Evolutionary conservation across 2,329 filamentous ascomycete species (phyloP).

Genomic region (Thelonectria discophora): DNA sequence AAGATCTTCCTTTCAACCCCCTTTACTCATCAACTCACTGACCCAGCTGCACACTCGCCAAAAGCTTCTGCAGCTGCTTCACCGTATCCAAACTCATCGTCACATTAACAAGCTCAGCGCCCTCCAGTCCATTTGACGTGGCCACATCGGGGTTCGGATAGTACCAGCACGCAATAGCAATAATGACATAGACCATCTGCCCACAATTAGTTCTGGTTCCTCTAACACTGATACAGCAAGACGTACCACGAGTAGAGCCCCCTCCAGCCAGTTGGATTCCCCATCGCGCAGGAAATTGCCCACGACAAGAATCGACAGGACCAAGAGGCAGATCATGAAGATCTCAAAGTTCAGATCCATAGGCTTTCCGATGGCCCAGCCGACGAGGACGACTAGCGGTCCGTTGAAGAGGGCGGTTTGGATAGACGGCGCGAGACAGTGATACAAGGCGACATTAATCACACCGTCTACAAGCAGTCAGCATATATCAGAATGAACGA

Average conservation of each 20-base stretch:
- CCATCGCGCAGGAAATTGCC: conserved; percentile 79
- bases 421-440: conserved; percentile 77
- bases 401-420: conserved; percentile 81
- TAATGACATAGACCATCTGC: conserved; percentile 53
- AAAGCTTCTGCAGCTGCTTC: conserved; percentile 40
- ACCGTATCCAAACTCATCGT: conserved; percentile 45
- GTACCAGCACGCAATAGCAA: conserved; percentile 56
- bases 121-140: conserved; percentile 45
- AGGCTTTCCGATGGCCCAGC: conserved; percentile 70
- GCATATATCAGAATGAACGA: fast-evolving
- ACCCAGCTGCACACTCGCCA: conserved; percentile 28
- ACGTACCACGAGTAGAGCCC: conserved; percentile 70
- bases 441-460: conserved; percentile 75
- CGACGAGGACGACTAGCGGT: conserved; percentile 75
- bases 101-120: conserved; percentile 39
- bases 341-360: conserved; percentile 80
- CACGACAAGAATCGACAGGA: conserved; percentile 78
- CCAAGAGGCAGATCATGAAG: conserved; percentile 77
- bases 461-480: conserved; percentile 56
- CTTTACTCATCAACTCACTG: conserved; percentile 10
- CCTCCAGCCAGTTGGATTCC: conserved; percentile 81
- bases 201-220: conserved; percentile 18
- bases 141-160: conserved; percentile 54
- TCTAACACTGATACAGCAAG: fast-evolving
- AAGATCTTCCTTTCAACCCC: background rate